Evolutionary conservation across 2,329 filamentous ascomycete species (phyloP).

Genomic region (Mollisia scopiformis): DNA sequence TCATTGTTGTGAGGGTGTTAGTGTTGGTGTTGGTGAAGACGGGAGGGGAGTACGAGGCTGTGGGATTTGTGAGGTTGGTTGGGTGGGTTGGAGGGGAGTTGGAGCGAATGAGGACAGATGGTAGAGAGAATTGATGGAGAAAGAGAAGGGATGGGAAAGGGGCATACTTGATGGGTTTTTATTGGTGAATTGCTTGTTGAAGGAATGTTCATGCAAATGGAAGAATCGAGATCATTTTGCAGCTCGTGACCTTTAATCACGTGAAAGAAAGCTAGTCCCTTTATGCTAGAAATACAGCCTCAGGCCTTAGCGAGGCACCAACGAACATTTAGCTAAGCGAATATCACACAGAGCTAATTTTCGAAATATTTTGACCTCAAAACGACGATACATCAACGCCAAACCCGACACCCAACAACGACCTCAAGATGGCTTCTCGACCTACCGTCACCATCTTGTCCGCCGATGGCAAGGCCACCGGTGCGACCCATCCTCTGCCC

Average conservation of each 20-base stretch:
- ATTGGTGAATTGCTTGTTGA: no score
- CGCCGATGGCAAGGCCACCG: constrained; percentile 91
- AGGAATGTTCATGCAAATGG: no score
- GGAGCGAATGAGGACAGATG: no score
- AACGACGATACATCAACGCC: constrained; percentile 2
- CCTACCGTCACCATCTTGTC: constrained; percentile 97
- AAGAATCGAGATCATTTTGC: no score
- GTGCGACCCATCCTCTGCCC: constrained; percentile 88
- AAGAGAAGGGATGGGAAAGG: not conserved
- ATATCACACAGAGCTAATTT: not conserved
- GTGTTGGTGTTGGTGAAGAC: not conserved
- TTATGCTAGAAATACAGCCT: not conserved
- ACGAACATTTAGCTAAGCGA: not conserved
- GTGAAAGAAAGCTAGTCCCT: not conserved
- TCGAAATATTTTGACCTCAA: not conserved
- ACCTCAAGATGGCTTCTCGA: constrained; percentile 77
- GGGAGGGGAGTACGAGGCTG: not conserved
- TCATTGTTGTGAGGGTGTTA: not conserved
- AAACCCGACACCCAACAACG: constrained; percentile 25
- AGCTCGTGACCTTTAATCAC: no score
- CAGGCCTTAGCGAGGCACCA: not conserved
- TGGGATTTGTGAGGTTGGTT: not conserved
- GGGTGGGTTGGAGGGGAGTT: not conserved
- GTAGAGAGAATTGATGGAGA: not conserved
- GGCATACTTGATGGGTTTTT: no score